Conservation (phyloP, 495 filamentous ascomycete genomes). For the Collariella sp. region DNA sequence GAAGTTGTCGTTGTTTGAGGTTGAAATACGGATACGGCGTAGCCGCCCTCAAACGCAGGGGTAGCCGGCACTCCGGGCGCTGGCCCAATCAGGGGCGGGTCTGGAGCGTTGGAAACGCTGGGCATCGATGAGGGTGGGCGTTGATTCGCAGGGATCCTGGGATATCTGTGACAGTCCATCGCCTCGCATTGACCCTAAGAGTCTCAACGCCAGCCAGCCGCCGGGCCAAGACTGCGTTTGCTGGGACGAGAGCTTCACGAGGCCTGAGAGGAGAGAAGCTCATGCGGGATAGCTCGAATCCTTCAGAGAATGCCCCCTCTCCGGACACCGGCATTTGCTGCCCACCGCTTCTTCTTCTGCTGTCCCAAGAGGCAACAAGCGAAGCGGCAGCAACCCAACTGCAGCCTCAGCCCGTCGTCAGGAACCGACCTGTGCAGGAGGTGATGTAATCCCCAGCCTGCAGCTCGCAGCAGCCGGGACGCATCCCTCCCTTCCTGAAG, state of each 20-base stretch:
- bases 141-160: slow-evolving; percentile 33
- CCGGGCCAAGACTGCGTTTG: slow-evolving; percentile 18
- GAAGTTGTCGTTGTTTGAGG: slow-evolving; percentile 9
- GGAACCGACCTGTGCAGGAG: background rate
- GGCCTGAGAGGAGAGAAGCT: background rate
- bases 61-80: slow-evolving; percentile 20
- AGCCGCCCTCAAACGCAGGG: slow-evolving; percentile 40
- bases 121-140: slow-evolving; percentile 33
- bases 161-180: slow-evolving; percentile 26
- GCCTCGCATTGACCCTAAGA: slow-evolving; percentile 28
- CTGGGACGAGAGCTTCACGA: background rate
- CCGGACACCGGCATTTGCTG: background rate
- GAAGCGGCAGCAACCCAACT: background rate
- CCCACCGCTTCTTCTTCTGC: background rate
- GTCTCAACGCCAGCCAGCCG: slow-evolving; percentile 19
- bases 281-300: slow-evolving; percentile 8
- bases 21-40: slow-evolving; percentile 17
- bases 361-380: background rate
- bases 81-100: slow-evolving; percentile 32
- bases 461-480: background rate
- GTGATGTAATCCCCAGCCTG: background rate
- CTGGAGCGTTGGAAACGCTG: slow-evolving; percentile 32
- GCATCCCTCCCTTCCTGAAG: slow-evolving; percentile 6
- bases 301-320: too few species aligned
- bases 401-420: too few species aligned